Base-by-base conservation (phyloP, 2,329 filamentous ascomycete species). In the Aspergillus tubingensis region DNA sequence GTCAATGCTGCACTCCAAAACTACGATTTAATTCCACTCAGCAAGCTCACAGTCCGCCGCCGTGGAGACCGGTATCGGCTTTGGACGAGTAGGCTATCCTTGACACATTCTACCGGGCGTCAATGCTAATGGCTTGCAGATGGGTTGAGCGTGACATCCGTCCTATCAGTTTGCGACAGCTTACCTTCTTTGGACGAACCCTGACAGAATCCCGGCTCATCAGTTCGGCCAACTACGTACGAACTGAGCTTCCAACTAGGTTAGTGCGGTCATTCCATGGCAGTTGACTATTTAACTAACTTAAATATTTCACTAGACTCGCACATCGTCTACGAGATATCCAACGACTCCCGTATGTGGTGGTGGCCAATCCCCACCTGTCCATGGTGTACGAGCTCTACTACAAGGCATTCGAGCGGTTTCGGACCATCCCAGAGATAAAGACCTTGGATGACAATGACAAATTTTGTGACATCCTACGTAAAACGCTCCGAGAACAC, bases 361-460 rank as follows among this genome's bases (percentile, higher is more conserved):
- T 98, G 57, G 91, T 98, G 51, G 93, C 91, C n/a, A 99, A 99
- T 71, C 87, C 87, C 6, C 92, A 99, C 76, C 91, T 99, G 64
- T 92, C 91, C 73, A 88, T 96, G 66, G 95, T 98, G 36, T 99
- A 99, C 79, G 92, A 98, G 74, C 84, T 97, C 6, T 99, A 99
- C 81, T 96, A 97, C 79, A 88, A 88, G 67, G 94, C 95, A n/a
- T 99, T 99, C 70, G 95, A 99, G 74, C 88, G 83, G 56, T 90
- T 98, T 65, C 90, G 95, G 51, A 89, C 90, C 67, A 82, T 97
- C 43, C 88, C 88, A 54, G 92, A 96, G 72, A 88, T 99, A 68
- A 89, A 89, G 70, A 90, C 87, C 0, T 79, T 96, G 38, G 90
- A 96, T 32, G 94, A 98, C 70, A 99, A 99, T 74, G 92, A 97